Conservation (phyloP, 2,329 filamentous ascomycete genomes). For the Blastomyces percursus region DNA sequence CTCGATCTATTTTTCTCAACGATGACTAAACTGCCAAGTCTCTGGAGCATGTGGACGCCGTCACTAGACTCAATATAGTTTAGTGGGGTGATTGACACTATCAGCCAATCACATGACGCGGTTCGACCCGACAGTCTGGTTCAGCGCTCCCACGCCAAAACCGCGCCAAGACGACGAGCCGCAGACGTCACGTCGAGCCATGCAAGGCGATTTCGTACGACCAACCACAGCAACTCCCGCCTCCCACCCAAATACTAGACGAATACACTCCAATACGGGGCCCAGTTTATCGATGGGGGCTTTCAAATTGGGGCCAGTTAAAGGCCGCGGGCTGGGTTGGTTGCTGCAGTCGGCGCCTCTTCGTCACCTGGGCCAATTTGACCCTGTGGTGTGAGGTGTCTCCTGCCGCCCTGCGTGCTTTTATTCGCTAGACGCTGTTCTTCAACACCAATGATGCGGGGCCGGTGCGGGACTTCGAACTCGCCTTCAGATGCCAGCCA, state of each 20-base stretch:
- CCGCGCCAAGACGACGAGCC: neutral
- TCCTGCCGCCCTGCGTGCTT: neutral
- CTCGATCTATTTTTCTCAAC: neutral
- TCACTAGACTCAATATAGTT: neutral
- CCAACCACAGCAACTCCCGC: neutral
- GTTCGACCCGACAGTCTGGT: neutral
- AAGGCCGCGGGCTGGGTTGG: neutral
- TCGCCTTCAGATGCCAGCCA: neutral
- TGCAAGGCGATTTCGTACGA: neutral
- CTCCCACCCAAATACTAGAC: neutral
- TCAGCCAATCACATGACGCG: neutral
- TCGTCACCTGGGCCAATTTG: neutral
- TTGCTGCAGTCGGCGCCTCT: neutral
- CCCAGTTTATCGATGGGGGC: neutral
- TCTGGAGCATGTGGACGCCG: too few species aligned
- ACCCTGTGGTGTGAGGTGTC: neutral
- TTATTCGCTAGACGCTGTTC: neutral
- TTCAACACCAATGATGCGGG: neutral
- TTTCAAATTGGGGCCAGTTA: neutral
- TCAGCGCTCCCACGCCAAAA: neutral
- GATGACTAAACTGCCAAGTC: neutral
- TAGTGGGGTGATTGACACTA: neutral
- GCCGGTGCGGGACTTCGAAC: neutral
- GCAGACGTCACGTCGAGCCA: conserved; percentile 1
- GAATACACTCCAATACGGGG: neutral